phyloP scores from a whole-genome alignment of 331 rosid genomes.

The Malus hybrid region DNA sequence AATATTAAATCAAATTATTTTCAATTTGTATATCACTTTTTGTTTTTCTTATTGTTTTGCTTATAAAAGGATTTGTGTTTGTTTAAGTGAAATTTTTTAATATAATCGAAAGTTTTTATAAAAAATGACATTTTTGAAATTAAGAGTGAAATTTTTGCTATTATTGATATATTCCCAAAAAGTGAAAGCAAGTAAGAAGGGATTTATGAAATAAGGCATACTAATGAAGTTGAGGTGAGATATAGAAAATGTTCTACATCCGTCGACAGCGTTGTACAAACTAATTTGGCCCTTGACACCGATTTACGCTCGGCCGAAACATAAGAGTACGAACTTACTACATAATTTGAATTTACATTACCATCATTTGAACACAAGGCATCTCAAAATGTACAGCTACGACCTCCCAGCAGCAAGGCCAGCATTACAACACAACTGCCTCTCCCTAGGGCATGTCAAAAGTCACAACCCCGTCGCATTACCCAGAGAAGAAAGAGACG shows the following conservation, averaged over 20 bases:
- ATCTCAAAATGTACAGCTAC: background rate
- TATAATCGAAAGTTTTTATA: too few relatives aligned
- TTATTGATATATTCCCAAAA: too few relatives aligned
- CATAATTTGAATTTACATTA: background rate
- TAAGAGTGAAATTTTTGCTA: too few relatives aligned
- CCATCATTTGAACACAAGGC: background rate
- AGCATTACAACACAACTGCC: background rate
- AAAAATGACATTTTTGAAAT: too few relatives aligned
- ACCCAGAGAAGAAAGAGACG: background rate
- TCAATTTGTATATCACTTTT: too few relatives aligned
- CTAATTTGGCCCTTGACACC: background rate
- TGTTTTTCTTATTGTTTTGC: too few relatives aligned
- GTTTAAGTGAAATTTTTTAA: too few relatives aligned
- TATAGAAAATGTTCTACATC: background rate
- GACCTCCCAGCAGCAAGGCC: background rate
- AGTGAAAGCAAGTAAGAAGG: background rate
- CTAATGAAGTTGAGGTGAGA: background rate
- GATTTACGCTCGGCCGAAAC: background rate
- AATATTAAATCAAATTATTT: too few relatives aligned
- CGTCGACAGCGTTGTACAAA: background rate
- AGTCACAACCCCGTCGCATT: background rate
- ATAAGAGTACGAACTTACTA: background rate
- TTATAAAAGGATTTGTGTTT: too few relatives aligned
- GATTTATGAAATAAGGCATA: background rate
- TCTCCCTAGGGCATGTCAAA: constrained; percentile 4